Evolutionary conservation across 2,329 filamentous ascomycete species (phyloP), one percentile per base, ranked within the genome.

Genomic region (Cryphonectria parasitica): DNA sequence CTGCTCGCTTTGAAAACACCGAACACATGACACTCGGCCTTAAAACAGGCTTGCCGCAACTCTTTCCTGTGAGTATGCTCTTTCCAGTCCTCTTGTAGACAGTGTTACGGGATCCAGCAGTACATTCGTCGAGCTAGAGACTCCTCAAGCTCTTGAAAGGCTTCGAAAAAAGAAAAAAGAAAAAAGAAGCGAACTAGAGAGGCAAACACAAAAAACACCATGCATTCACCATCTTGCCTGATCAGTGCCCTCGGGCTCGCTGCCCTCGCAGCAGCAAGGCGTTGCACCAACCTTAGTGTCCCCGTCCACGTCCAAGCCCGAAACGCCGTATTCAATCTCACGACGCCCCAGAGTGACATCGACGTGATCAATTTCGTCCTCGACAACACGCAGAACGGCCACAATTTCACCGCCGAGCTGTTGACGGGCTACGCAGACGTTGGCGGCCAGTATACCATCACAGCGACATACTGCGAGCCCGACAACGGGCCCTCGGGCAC

Each of bases 381-480:
- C 68, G 81, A 84, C 68, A 71, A 85, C n/a, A 81, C 82, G 2
- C 80, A 81, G 52, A 83, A 86, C 60, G 84, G 84, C n/a, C 76
- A 79, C 60, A 87, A 90, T 75, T 87, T 83, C 74, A 82, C 83
- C 0, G 77, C 80, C 1, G 75, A 79, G 13, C 74, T 84, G 2
- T 77, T 88, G 2, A 76, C 78, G n/a, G 86, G 83, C 54, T 88
- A 87, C 74, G 75, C 80, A 39, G 86, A 83, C 0, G 78, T 89
- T 22, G 77, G 80, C 1, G 87, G 87, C 43, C 81, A 79, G 34
- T 91, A 90, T 79, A 77, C 86, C 5, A 86, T 92, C 64, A 86
- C 83, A 5, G 85, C 88, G 0, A 88, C 87, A 13, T 90, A 90
- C 80, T 92, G 90, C 78, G 79, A 83, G 67, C 89, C 90, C 0